phyloP scores from a whole-genome alignment of 768 basidiomycete species.

The Phaffia tasmanica region DNA sequence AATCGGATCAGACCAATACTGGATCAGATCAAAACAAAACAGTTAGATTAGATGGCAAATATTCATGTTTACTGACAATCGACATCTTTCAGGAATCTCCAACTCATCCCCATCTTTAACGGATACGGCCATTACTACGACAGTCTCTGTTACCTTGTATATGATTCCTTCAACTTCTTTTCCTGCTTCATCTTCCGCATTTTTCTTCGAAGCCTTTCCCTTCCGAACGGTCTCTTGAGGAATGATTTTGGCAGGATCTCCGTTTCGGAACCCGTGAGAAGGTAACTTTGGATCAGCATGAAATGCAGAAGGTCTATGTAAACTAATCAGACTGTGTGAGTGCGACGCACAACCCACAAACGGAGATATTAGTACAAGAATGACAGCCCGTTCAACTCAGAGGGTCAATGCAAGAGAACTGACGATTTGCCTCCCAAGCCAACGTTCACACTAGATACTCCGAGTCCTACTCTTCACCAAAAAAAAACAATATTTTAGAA shows the following conservation, averaged over 20 bases:
- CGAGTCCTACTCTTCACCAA: constrained; percentile 39
- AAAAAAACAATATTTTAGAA: neutral
- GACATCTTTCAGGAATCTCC: constrained; percentile 72
- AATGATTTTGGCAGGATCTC: constrained; percentile 79
- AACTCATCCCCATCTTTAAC: constrained; percentile 49
- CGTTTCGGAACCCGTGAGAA: constrained; percentile 79
- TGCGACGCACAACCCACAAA: neutral
- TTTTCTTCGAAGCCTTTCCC: constrained; percentile 14
- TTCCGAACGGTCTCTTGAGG: constrained; percentile 44
- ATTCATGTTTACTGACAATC: constrained; percentile 42
- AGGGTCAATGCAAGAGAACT: neutral
- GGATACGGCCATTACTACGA: constrained; percentile 65
- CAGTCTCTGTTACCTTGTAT: constrained; percentile 72
- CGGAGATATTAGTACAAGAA: neutral
- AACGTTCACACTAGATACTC: constrained; percentile 58
- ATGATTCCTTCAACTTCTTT: constrained; percentile 63
- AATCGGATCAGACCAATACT: constrained; percentile 1
- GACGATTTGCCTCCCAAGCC: constrained; percentile 71
- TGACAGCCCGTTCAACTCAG: neutral
- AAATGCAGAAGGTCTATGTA: constrained; percentile 71
- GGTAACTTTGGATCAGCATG: constrained; percentile 62
- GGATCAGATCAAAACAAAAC: too few species aligned
- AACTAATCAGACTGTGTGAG: constrained; percentile 59
- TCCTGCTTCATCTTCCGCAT: constrained; percentile 37
- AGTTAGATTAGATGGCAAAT: neutral